Base-by-base conservation (phyloP, 345 rosid species). In the Sisymbrium irio region DNA sequence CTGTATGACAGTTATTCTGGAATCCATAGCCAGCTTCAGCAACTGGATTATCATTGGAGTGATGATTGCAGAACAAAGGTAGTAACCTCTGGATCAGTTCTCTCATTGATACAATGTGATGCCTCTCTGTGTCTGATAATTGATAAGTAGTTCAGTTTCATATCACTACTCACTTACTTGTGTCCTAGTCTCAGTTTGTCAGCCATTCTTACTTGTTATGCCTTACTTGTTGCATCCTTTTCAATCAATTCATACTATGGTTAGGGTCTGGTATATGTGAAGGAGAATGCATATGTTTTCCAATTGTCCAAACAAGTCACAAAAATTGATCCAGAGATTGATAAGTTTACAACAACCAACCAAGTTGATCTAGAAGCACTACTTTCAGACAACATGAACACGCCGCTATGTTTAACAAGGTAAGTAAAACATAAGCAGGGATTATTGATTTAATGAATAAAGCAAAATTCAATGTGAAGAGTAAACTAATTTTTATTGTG, bases 11-110 rank as follows among this genome's bases (percentile, higher is more conserved):
- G 33, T 51, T 51, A n/a, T 51, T 25, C 57, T 51, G 54, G 2
- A 49, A 49, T 19, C 28, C 14, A 19, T 49, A 10, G 36, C 58
- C 55, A 0, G 13, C 18, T 53, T 53, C 17, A 33, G 36, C 36
- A 33, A 33, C 36, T 7, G 36, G 9, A 7, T 40, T 40, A 64
- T 45, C 46, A 50, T 36, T 36, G 9, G 9, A 65, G 35, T 65
- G 35, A 46, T 68, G 56, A 27, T 64, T 58, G 57, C 68, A 57
- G 36, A 58, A 27, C 74, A 85, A 27, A 55, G 20, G 3, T 30
- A 17, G 44, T 1, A 22, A 22, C 25, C 88, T 69, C 72, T 92
- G 47, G 94, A 88, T 79, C 85, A 91, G 45, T 27, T 30, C 27
- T 22, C n/a, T 35, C 27, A 57, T 33, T 35, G 0, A 9, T 37